Evolutionary conservation across 2,329 filamentous ascomycete species (phyloP).

Genomic region (Zasmidium cellare): DNA sequence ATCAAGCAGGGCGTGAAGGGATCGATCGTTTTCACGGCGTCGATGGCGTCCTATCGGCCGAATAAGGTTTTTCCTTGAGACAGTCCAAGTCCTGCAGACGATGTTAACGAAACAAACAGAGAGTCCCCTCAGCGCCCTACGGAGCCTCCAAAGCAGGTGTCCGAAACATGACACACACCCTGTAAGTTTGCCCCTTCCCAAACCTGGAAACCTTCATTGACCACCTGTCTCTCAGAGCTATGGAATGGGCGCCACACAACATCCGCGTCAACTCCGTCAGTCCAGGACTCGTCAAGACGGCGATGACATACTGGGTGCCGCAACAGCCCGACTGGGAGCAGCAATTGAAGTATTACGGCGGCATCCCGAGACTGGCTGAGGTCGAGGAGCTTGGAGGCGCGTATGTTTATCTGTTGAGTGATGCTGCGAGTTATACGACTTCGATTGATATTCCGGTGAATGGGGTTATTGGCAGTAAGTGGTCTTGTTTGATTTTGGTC

Average conservation of each 20-base stretch:
- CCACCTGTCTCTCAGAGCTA: slow-evolving; percentile 26
- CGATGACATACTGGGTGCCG: slow-evolving; percentile 49
- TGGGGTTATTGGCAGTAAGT: slow-evolving; percentile 28
- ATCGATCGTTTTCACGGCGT: slow-evolving; percentile 48
- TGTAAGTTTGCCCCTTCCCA: slow-evolving; percentile 41
- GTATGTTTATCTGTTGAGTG: slow-evolving; percentile 30
- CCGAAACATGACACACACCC: slow-evolving; percentile 45
- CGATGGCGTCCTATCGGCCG: slow-evolving; percentile 49
- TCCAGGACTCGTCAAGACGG: slow-evolving; percentile 38
- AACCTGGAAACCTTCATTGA: slow-evolving; percentile 41
- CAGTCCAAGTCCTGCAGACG: neutral
- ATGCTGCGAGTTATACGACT: slow-evolving; percentile 19
- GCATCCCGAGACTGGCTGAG: slow-evolving; percentile 56
- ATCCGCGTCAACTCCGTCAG: slow-evolving; percentile 42
- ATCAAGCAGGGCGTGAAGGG: slow-evolving; percentile 48
- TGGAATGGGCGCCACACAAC: slow-evolving; percentile 41
- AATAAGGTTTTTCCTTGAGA: slow-evolving; percentile 29
- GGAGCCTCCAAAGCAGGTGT: slow-evolving; percentile 47
- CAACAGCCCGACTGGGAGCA: slow-evolving; percentile 56
- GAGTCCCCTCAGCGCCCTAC: slow-evolving; percentile 42
- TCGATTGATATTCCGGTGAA: slow-evolving; percentile 19
- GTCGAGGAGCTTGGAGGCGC: slow-evolving; percentile 57
- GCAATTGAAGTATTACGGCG: slow-evolving; percentile 60
- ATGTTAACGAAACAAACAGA: slow-evolving; percentile 34
- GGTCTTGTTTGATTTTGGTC: too few species aligned